These are phyloP conservation scores for Pythium brachiatum DNA, from an alignment of 352 stramenopile genomes.

Conservation along the genomic window DNA sequence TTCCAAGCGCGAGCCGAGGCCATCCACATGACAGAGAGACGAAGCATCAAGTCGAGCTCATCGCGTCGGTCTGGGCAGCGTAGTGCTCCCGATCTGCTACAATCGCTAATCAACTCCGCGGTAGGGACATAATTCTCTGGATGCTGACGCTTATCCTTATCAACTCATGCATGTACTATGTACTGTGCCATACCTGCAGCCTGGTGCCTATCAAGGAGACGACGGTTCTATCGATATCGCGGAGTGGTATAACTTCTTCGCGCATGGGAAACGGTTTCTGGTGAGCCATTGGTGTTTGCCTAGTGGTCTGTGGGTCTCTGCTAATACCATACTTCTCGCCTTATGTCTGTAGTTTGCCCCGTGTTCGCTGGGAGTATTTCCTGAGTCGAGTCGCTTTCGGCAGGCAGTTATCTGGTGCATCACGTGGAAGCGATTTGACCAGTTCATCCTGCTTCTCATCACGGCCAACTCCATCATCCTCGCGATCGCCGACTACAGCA, in stretches of 20 bases:
- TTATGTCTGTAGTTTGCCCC: slow-evolving; percentile 41
- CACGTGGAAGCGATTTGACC: slow-evolving; percentile 74
- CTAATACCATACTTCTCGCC: not conserved
- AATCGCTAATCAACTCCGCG: slow-evolving; percentile 34
- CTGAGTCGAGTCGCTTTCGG: slow-evolving; percentile 46
- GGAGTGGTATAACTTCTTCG: slow-evolving; percentile 67
- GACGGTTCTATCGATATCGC: slow-evolving; percentile 49
- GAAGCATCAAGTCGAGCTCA: slow-evolving; percentile 1
- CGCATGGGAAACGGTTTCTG: slow-evolving; percentile 52
- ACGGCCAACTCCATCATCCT: slow-evolving; percentile 82
- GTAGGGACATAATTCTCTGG: slow-evolving; percentile 11
- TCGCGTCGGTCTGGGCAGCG: slow-evolving; percentile 5
- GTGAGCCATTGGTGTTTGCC: slow-evolving; percentile 19
- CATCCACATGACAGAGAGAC: slow-evolving; percentile 7
- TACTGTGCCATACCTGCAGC: slow-evolving; percentile 25
- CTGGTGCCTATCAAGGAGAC: slow-evolving; percentile 47
- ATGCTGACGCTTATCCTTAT: no score
- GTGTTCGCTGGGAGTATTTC: slow-evolving; percentile 49
- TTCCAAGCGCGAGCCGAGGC: slow-evolving; percentile 21
- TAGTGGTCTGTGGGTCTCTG: not conserved
- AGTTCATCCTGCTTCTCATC: slow-evolving; percentile 85
- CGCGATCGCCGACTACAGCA: slow-evolving; percentile 71
- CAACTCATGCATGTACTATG: not conserved
- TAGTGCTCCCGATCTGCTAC: slow-evolving; percentile 23
- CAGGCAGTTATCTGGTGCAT: slow-evolving; percentile 64